Evolutionary conservation across 768 basidiomycete species (phyloP).

Genomic region (Psilocybe azurescens): DNA sequence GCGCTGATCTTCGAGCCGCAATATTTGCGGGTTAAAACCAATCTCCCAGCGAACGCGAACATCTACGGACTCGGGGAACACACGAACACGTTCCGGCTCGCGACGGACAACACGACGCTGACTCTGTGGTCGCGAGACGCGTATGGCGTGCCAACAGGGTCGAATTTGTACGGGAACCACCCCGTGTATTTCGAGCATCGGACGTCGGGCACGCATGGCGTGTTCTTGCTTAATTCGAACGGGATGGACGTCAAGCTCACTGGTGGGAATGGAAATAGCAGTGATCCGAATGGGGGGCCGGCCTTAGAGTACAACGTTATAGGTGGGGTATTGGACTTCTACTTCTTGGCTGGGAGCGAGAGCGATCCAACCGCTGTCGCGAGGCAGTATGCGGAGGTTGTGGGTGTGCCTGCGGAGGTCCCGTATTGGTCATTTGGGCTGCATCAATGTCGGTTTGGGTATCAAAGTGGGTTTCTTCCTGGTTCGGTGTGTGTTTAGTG

Average conservation of each 20-base stretch:
- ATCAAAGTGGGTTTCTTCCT: conserved; percentile 46
- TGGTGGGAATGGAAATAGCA: conserved; percentile 29
- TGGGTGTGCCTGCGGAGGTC: conserved; percentile 70
- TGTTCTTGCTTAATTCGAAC: conserved; percentile 71
- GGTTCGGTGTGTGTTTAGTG: not conserved
- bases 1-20: conserved; percentile 79
- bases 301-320: conserved; percentile 78
- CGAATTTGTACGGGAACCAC: conserved; percentile 76
- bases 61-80: conserved; percentile 84
- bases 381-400: conserved; percentile 71
- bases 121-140: conserved; percentile 74
- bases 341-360: conserved; percentile 75
- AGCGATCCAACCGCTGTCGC: conserved; percentile 61
- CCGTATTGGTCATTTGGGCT: conserved; percentile 79
- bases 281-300: conserved; percentile 33
- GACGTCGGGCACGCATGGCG: conserved; percentile 67
- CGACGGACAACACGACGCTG: conserved; percentile 48
- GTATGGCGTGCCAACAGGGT: conserved; percentile 57
- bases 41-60: conserved; percentile 63
- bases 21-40: conserved; percentile 75
- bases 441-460: conserved; percentile 78
- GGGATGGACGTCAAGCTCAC: conserved; percentile 81
- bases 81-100: conserved; percentile 66
- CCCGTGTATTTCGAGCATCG: conserved; percentile 78
- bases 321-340: conserved; percentile 79